Conservation (phyloP, 1,284 basidiomycete species). For the Pseudozyma sp. region DNA sequence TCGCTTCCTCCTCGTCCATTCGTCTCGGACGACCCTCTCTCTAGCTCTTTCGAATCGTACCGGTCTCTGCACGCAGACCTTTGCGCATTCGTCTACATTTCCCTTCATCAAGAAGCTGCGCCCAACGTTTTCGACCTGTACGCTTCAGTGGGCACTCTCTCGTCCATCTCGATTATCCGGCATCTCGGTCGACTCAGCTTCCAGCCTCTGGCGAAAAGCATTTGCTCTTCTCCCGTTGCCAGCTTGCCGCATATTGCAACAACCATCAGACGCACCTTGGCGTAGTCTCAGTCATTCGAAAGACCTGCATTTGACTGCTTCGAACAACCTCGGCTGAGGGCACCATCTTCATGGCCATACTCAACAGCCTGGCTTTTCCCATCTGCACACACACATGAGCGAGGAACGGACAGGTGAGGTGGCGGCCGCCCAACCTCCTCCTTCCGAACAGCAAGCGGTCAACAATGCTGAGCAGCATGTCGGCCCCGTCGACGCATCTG, state of each 20-base stretch:
- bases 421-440: constrained; percentile 32
- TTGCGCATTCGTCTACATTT: background rate
- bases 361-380: background rate
- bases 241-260: background rate
- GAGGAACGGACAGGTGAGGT: constrained; percentile 32
- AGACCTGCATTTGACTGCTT: background rate
- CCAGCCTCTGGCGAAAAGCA: background rate
- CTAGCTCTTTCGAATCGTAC: background rate
- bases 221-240: background rate
- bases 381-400: constrained; percentile 28
- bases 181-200: constrained; percentile 6
- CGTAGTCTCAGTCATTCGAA: too few relatives aligned
- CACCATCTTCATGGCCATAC: constrained; percentile 16
- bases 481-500: background rate
- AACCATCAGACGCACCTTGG: too few relatives aligned
- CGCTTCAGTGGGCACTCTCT: too few relatives aligned
- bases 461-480: constrained; percentile 7
- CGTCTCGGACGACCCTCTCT: constrained; percentile 14
- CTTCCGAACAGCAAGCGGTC: constrained; percentile 12
- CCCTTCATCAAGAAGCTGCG: background rate
- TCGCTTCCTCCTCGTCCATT: constrained; percentile 11
- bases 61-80: background rate
- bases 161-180: background rate
- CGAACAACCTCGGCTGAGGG: background rate
- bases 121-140: background rate